A percentile compares a stretch with the other conserved stretches of the same genome.
Evolutionary conservation across 2,329 filamentous ascomycete species (phyloP).

Genomic region (Fusarium albosuccineum): DNA sequence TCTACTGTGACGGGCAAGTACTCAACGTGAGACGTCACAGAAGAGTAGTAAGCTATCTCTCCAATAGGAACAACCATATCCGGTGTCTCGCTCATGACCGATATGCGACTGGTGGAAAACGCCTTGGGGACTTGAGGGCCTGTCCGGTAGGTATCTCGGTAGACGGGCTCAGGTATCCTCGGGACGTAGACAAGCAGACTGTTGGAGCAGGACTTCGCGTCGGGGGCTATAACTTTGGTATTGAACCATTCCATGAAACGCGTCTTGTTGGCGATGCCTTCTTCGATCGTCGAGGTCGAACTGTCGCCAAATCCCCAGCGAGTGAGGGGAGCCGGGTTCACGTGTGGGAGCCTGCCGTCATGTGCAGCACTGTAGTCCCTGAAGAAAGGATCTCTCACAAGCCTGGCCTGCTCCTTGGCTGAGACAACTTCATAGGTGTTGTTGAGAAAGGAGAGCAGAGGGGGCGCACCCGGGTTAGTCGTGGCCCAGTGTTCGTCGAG

Average conservation of each 20-base stretch:
- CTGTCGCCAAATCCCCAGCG: neutral
- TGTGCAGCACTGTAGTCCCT: neutral
- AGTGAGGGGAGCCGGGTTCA: neutral
- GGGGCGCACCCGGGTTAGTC: neutral
- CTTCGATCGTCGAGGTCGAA: neutral
- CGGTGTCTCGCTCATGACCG: neutral
- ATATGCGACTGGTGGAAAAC: neutral
- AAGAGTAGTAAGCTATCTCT: neutral
- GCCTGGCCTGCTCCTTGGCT: neutral
- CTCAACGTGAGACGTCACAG: neutral
- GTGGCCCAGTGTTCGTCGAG: neutral
- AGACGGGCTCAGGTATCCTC: neutral
- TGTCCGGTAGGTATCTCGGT: neutral
- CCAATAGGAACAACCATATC: conserved; percentile 1
- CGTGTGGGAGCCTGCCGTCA: neutral
- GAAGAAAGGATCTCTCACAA: neutral
- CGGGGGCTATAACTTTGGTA: neutral
- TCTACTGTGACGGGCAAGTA: neutral
- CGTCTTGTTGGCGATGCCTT: neutral
- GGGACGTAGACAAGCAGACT: neutral
- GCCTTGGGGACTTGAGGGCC: neutral
- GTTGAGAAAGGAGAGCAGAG: neutral
- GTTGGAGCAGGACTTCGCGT: neutral
- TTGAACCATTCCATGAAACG: neutral
- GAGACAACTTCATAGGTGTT: neutral